A percentile compares a stretch with the other conserved stretches of the same genome.
Evolutionary conservation across 768 basidiomycete genomes (phyloP).

Genomic region (Psilocybe tampanensis): DNA sequence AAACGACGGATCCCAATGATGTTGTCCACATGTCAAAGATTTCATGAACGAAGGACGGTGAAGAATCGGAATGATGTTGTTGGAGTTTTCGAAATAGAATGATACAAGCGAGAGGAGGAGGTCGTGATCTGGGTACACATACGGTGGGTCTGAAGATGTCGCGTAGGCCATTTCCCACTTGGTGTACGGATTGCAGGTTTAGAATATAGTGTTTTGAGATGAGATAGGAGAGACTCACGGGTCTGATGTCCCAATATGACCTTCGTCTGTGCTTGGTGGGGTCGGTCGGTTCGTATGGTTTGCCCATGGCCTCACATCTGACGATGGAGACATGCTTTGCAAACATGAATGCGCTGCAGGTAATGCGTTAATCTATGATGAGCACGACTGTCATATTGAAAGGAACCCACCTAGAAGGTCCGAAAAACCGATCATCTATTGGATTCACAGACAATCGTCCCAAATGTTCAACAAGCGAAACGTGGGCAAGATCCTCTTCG

Average conservation of each 20-base stretch:
- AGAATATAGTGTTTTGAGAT: background rate
- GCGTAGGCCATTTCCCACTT: conserved; percentile 39
- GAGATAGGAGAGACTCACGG: conserved; percentile 27
- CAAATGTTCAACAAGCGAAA: background rate
- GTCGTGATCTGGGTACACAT: conserved; percentile 49
- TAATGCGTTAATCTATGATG: too few species aligned
- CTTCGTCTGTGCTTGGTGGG: background rate
- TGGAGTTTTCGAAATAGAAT: conserved; percentile 62
- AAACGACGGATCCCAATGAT: conserved; percentile 54
- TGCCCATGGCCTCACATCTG: background rate
- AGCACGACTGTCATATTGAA: too few species aligned
- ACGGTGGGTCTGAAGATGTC: conserved; percentile 27
- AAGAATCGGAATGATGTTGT: conserved; percentile 66
- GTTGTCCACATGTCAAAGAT: conserved; percentile 46
- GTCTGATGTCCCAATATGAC: conserved; percentile 31
- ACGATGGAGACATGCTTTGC: background rate
- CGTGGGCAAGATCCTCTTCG: conserved; percentile 3
- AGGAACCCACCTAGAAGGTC: background rate
- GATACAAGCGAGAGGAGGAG: conserved; percentile 56
- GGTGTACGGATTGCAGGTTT: background rate
- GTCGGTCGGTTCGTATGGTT: background rate
- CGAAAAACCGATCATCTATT: background rate
- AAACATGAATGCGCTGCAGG: background rate
- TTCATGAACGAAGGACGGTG: conserved; percentile 72
- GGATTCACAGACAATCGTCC: background rate